Conservation (phyloP, 2,329 filamentous ascomycete species). For the Leptographium flavum region DNA sequence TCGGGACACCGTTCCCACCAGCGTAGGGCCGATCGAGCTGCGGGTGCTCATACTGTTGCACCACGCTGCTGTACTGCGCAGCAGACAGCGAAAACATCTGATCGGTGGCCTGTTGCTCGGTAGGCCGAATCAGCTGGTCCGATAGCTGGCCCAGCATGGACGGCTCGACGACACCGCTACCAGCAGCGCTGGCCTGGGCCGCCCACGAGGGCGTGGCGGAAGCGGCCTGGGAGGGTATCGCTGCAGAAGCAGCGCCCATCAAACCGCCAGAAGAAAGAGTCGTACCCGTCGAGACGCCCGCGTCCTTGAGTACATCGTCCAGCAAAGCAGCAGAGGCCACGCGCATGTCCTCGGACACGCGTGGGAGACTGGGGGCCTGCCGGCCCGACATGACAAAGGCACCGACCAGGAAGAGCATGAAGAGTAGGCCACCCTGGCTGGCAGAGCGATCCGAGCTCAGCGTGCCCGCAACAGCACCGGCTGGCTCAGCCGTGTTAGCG, state of each 20-base stretch:
- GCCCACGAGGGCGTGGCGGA: neutral
- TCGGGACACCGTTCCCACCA: constrained; percentile 22
- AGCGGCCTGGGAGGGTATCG: constrained; percentile 1
- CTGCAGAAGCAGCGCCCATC: neutral
- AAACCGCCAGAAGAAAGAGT: neutral
- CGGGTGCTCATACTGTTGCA: constrained; percentile 19
- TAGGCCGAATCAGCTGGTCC: constrained; percentile 57
- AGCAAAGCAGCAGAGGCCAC: constrained; percentile 64
- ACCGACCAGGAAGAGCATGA: constrained; percentile 93
- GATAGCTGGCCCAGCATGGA: constrained; percentile 53
- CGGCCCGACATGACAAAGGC: constrained; percentile 89
- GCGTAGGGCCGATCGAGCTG: constrained; percentile 15
- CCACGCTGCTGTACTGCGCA: constrained; percentile 78
- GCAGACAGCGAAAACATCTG: constrained; percentile 77
- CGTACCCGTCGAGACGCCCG: constrained; percentile 37
- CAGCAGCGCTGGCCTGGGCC: neutral
- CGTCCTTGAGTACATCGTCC: constrained; percentile 70
- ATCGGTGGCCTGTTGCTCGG: constrained; percentile 74
- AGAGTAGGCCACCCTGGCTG: constrained; percentile 68
- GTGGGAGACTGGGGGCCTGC: constrained; percentile 57
- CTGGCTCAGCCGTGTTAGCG: constrained; percentile 17
- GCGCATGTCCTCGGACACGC: constrained; percentile 67
- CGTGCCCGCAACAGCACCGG: constrained; percentile 26
- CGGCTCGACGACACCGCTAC: constrained; percentile 26
- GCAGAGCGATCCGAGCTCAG: constrained; percentile 45